A percentile compares a stretch with the other conserved stretches of the same genome.
These are phyloP conservation scores for Aspergillus phoenicis DNA, from an alignment of 2,329 filamentous ascomycete genomes.

Conservation along the genomic window DNA sequence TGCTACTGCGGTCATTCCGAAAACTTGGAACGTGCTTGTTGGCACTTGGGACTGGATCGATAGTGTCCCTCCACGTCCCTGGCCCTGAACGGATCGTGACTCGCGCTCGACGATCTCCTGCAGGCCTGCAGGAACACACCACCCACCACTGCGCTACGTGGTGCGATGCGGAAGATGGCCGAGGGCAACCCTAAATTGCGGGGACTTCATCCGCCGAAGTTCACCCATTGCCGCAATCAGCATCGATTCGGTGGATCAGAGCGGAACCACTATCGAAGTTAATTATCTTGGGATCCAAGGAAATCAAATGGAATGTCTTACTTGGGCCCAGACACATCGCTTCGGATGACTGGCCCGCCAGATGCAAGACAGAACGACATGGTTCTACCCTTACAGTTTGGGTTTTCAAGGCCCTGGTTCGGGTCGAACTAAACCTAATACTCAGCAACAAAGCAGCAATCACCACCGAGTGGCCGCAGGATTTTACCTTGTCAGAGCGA, in stretches of 20 bases:
- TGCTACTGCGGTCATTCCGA: neutral
- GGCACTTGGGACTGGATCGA: neutral
- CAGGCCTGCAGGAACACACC: neutral
- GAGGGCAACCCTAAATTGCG: slow-evolving; percentile 1
- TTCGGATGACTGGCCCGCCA: no score
- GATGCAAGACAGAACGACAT: no score
- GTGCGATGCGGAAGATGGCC: slow-evolving; percentile 3
- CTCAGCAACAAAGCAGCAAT: neutral
- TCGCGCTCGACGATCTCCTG: neutral
- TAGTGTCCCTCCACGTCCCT: neutral
- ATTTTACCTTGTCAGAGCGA: neutral
- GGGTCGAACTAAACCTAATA: neutral
- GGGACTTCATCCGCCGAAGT: neutral
- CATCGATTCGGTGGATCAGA: neutral
- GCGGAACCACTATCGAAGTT: neutral
- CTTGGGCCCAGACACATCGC: no score
- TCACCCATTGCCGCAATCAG: neutral
- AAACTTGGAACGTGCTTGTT: neutral
- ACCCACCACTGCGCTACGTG: neutral
- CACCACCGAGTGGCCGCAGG: neutral
- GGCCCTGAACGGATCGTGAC: neutral
- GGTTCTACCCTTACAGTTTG: no score
- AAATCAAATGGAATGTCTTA: neutral
- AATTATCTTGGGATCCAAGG: neutral
- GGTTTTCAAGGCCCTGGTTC: neutral